Evolutionary conservation across 1,284 basidiomycete genomes (phyloP), one percentile per base, ranked within the genome.

Genomic region (Pisolithus thermaeus): DNA sequence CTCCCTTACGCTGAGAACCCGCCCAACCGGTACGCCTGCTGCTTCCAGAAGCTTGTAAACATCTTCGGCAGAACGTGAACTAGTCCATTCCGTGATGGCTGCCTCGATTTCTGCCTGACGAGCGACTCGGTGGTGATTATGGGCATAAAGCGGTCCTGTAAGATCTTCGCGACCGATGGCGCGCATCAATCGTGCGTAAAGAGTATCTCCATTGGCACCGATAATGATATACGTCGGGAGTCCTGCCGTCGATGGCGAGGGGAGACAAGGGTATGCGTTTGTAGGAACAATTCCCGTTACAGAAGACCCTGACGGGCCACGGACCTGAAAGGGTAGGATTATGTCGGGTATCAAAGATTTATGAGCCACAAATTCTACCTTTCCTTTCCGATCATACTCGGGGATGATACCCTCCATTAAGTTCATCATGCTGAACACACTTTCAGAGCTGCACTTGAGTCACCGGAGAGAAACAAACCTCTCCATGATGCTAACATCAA

Each of bases 321-420:
- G 80, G 55, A 80, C 75, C 79, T 83, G 18, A 46, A 42, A 30
- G 27, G 11, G 5, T 12, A 45, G 37, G 40, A 53, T 18, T 45
- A 54, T 22, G 30, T 9, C 49, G 37, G 23, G 22, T 16, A 35
- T 39, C 44, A 9, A 23, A 37, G 4, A 18, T 22, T 18, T 28
- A 25, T 11, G 18, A 27, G 4, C 38, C 46, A 9, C 43, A 56
- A 44, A 4, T 11, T 44, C 11, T 58, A 79, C 80, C 67, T 81
- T 83, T 53, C 77, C 77, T 60, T 82, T 85, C 51, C 84, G 80
- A 59, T 84, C 81, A 53, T 83, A 85, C 63, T 84, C 84, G 18
- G 84, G 84, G 45, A 86, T 78, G 55, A 87, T 79, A 3, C 84
- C 84, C 61, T 87, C 84, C 84, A 85, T 87, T 35, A 85, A 65